Base-by-base conservation (phyloP, 169 alveolate genomes). In the Neospora caninum region DNA sequence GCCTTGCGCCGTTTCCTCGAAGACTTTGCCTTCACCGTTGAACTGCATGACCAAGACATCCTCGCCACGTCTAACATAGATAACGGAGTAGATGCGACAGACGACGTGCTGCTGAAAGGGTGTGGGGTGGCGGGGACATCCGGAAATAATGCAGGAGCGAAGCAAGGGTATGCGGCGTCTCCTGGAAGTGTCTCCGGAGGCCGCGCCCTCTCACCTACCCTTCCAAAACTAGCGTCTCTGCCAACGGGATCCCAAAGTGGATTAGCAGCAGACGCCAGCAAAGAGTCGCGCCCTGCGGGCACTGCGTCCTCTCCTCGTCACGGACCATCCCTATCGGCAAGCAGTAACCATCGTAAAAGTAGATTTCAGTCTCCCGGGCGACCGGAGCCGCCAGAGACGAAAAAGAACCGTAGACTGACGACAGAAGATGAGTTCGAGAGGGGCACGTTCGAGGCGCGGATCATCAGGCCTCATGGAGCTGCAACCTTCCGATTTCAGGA, bases 21-120 rank as follows among this genome's bases (percentile, higher is more conserved):
- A 41, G 38, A 42, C 54, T 27, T 82, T 0, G 22, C 89, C 39
- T 31, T 82, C 69, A 25, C 54, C 2, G 89, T 82, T 16, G 89
- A 82, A 36, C 89, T 82, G 29, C 89, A 82, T 82, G 69, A 82
- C 67, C 54, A 42, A 18, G 89, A 82, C 36, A 41, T 27, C 41
- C 89, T 82, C 22, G 69, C 69, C 31, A 39, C 31, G 38, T 36
- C 38, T 6, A 36, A 18, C 42, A 31, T n/a, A 39, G 49, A n/a
- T 25, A 58, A n/a, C 41, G 84, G 43, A 34, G 84, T n/a, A 20
- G n/a, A n/a, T 34, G 45, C 84, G 49, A 4, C 84, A 38, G 43
- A 27, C 27, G 34, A 25, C 45, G 25, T 16, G 84, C 27, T 6
- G 10, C 25, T 20, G 27, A 34, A 25, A n/a, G 49, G 41, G 25